Base-by-base conservation (phyloP, 164 flowering plant species). In the Stephania cephalantha region DNA sequence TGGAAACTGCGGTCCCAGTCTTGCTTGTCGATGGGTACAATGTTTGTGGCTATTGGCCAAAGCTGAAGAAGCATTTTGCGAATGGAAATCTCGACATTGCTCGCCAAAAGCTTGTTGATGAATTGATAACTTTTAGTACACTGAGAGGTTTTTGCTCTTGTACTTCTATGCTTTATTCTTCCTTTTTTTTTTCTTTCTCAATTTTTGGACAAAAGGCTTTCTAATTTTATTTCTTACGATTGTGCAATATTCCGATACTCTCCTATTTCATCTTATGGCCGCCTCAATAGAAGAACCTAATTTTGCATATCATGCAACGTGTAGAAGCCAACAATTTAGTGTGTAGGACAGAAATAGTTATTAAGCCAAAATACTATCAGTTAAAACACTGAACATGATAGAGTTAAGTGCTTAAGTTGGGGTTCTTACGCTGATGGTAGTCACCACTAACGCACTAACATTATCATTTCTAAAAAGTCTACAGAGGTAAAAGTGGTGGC, bases 21-120 rank as follows among this genome's bases (percentile, higher is more conserved):
- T 85, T 96, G 85, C 99, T 96, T 77, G 99, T 96, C 79, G 99
- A 96, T 84, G 99, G 98, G 15, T 96, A 96, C 74, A 96, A 96
- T 84, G 90, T 96, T 11, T 96, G 98, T 82, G 99, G 99, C 67
- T 90, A 93, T 73, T 96, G 99, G 98, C 53, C 80, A 18, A 96
- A 93, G 82, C 82, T 96, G 82, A 96, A 92, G 88, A 93, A 96
- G 81, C 90, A 93, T 89, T 93, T 96, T 81, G 73, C 85, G 83
- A 83, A 71, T 74, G 99, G 99, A 46, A 87, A 89, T 73, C 97
- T 95, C 79, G 90, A 84, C 81, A 77, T 89, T 77, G 98, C 99
- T 73, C 94, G 99, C 66, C 97, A 93, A 80, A 88, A 90, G 88
- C 90, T 95, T 69, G 81, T 92, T 76, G 93, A 95, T 83, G 99